Evolutionary conservation across 1,284 basidiomycete genomes (phyloP).

Genomic region (Blastosporella zonata): DNA sequence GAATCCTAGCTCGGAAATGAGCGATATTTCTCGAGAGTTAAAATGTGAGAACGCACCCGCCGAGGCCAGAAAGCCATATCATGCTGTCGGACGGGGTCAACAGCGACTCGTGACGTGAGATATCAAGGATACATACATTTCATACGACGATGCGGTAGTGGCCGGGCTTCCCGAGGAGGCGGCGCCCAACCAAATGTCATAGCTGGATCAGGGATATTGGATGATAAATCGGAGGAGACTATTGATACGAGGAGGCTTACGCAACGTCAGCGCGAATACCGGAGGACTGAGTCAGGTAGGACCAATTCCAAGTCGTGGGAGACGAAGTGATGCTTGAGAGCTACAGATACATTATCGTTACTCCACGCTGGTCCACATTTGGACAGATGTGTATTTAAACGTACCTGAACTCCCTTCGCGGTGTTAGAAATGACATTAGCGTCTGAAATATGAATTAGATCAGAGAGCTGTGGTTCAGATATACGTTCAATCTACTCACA

Average conservation of each 20-base stretch:
- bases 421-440: slow-evolving; percentile 44
- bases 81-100: slow-evolving; percentile 35
- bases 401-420: slow-evolving; percentile 47
- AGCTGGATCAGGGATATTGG: slow-evolving; percentile 28
- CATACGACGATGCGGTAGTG: slow-evolving; percentile 46
- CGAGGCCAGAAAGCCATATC: slow-evolving; percentile 62
- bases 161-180: slow-evolving; percentile 44
- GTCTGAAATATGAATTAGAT: too few species aligned
- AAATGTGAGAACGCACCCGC: slow-evolving; percentile 36
- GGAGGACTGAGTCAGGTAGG: slow-evolving; percentile 40
- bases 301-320: slow-evolving; percentile 52
- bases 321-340: slow-evolving; percentile 40
- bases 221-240: background rate
- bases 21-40: background rate
- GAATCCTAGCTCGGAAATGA: slow-evolving; percentile 35
- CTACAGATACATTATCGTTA: slow-evolving; percentile 24
- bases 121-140: slow-evolving; percentile 40
- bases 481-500: slow-evolving; percentile 33
- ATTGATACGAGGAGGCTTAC: slow-evolving; percentile 25
- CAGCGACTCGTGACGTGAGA: background rate
- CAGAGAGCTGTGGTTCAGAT: background rate
- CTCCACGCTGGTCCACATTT: background rate
- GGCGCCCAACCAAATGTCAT: slow-evolving; percentile 55
- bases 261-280: slow-evolving; percentile 55
- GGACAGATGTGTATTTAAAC: background rate